Evolutionary conservation across 768 basidiomycete species (phyloP).

Genomic region (Floccularia luteovirens): DNA sequence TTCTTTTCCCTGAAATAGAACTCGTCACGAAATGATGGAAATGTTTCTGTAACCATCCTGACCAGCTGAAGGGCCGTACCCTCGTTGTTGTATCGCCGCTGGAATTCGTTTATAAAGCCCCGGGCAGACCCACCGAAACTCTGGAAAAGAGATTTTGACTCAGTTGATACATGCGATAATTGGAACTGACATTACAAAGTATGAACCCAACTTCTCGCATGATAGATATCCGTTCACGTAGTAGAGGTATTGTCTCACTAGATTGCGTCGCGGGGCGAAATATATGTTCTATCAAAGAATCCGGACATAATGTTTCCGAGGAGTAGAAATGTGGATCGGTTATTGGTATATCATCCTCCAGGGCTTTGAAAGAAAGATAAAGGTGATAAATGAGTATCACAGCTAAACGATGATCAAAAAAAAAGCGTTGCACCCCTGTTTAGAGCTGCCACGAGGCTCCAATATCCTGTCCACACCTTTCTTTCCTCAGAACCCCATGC

Average conservation of each 20-base stretch:
- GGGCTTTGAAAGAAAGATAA: constrained; percentile 33
- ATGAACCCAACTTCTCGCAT: constrained; percentile 75
- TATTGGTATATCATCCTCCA: constrained; percentile 71
- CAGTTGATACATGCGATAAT: constrained; percentile 1
- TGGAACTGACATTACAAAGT: constrained; percentile 52
- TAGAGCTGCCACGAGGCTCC: constrained; percentile 80
- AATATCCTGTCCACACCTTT: constrained; percentile 73
- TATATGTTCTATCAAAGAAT: constrained; percentile 56
- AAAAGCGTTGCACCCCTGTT: constrained; percentile 51
- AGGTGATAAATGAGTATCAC: neutral
- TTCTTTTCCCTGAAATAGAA: constrained; percentile 44
- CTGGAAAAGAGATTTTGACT: constrained; percentile 23
- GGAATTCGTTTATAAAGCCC: constrained; percentile 58
- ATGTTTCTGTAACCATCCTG: constrained; percentile 57
- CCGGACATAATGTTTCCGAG: constrained; percentile 61
- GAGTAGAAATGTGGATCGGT: constrained; percentile 77
- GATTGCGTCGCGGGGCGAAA: constrained; percentile 57
- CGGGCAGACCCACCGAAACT: constrained; percentile 65
- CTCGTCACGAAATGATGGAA: constrained; percentile 76
- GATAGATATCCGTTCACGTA: constrained; percentile 63
- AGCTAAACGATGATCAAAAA: neutral
- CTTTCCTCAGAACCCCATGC: constrained; percentile 52
- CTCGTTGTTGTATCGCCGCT: constrained; percentile 36
- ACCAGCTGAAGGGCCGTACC: constrained; percentile 73
- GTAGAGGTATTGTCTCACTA: constrained; percentile 60